phyloP scores from a whole-genome alignment of 1,284 basidiomycete species.

The Sporisorium reilianum region DNA sequence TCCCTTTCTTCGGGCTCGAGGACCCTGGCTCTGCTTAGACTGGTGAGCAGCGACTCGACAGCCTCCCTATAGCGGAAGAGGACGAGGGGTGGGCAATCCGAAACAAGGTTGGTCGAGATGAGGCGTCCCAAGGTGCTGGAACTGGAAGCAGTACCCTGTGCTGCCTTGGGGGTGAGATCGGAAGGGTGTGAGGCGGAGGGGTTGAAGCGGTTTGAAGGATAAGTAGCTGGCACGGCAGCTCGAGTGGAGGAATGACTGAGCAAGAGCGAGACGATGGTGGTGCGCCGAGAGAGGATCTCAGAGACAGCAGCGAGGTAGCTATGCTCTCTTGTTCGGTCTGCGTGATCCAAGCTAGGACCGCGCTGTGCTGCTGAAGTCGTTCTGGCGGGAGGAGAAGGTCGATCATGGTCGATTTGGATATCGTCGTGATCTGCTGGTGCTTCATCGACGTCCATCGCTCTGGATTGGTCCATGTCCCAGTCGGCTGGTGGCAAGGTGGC shows the following conservation, averaged over 20 bases:
- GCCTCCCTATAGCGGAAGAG: slow-evolving; percentile 36
- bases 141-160: background rate
- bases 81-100: slow-evolving; percentile 24
- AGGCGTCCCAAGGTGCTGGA: slow-evolving; percentile 41
- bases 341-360: background rate
- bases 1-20: slow-evolving; percentile 39
- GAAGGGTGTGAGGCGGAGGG: slow-evolving; percentile 27
- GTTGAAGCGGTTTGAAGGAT: slow-evolving; percentile 41
- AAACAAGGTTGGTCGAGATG: slow-evolving; percentile 33
- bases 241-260: slow-evolving; percentile 26
- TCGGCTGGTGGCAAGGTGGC: slow-evolving; percentile 22
- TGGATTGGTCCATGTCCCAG: slow-evolving; percentile 27
- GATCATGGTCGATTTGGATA: slow-evolving; percentile 18
- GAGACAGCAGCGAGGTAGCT: slow-evolving; percentile 38
- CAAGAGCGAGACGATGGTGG: slow-evolving; percentile 38
- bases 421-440: slow-evolving; percentile 10
- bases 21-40: slow-evolving; percentile 30
- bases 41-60: slow-evolving; percentile 30
- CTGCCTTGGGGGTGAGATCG: background rate
- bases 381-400: background rate
- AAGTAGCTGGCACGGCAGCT: slow-evolving; percentile 18
- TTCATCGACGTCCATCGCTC: background rate
- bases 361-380: background rate
- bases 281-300: slow-evolving; percentile 40
- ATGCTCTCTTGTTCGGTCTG: slow-evolving; percentile 12